Evolutionary conservation across 805 yeast species (phyloP), one percentile per base, ranked within the genome.

Genomic region (Ogataea glucozyma): DNA sequence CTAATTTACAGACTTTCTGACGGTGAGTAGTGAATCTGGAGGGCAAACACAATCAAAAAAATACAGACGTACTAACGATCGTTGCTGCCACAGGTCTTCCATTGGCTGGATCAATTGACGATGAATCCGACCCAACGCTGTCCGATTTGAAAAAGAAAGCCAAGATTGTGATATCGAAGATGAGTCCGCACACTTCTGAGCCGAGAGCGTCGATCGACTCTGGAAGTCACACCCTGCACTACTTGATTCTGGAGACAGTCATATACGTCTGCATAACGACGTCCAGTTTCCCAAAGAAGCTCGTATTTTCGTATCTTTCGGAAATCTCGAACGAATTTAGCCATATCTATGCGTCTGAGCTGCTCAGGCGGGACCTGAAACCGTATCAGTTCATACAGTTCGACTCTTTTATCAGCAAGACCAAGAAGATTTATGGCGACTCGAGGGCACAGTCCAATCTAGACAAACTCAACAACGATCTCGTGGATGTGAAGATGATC

Each of bases 311-410:
- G 31, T 91, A 88, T 66, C 71, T 91, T 43, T 73, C 78, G 29
- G 99, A 91, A 60, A 74, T 91, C 19, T 78, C 88, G 29, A 78
- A 73, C 48, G 98, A 91, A 64, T 93, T 91, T 58, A 73, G 72
- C 54, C 86, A 81, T 54, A 78, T 88, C 6, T 89, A 89, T 61
- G 89, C 89, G 4, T 65, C 62, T 17, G 87, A 81, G 18, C 82
- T 87, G 24, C 68, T 78, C 46, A 70, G 72, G 57, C 78, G 79
- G 4, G 72, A 72, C 13, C 78, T 87, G n/a, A 78, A 96, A 54
- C 97, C 99, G 3, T 91, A 80, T 65, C 96, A 93, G 27, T 93
- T 86, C 66, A 83, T 88, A 38, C 81, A 85, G 37, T 91, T 93
- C 63, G 98, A 85, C 52, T 82, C 80, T 41, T 85, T 83, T 53